Percentiles rank a stretch among this genome's conserved stretches.
These are phyloP conservation scores for Eremomyces bilateralis DNA, from an alignment of 495 filamentous ascomycete species.

Conservation along the genomic window DNA sequence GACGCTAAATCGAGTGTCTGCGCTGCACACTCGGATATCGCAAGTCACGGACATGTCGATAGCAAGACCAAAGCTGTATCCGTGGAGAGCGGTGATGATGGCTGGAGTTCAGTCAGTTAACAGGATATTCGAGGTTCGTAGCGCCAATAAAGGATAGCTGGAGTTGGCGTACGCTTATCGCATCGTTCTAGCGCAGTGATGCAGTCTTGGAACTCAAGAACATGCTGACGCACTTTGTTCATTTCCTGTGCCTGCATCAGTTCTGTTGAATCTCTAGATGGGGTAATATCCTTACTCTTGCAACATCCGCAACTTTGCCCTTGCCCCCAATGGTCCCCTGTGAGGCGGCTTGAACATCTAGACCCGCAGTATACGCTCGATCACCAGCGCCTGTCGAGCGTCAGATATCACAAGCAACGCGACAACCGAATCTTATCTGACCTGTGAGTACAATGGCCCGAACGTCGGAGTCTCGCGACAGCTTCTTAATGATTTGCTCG, in stretches of 20 bases:
- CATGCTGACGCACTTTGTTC: constrained; percentile 36
- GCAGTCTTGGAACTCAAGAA: constrained; percentile 57
- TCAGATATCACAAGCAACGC: too few relatives aligned
- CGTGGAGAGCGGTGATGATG: constrained; percentile 69
- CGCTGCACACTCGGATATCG: constrained; percentile 56
- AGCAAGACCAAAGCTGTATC: constrained; percentile 57
- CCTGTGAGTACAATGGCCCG: constrained; percentile 63
- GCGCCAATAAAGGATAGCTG: background rate
- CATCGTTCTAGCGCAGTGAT: constrained; percentile 61
- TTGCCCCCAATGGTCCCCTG: constrained; percentile 6
- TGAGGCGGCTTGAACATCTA: constrained; percentile 43
- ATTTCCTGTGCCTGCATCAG: constrained; percentile 30
- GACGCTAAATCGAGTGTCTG: constrained; percentile 45
- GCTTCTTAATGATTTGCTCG: constrained; percentile 41
- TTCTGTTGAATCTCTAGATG: constrained; percentile 1
- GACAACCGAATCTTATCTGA: too few relatives aligned
- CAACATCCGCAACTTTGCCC: background rate
- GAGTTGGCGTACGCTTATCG: constrained; percentile 45
- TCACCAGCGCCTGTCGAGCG: constrained; percentile 71
- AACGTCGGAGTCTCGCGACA: constrained; percentile 50
- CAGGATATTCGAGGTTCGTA: background rate
- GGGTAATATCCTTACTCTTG: constrained; percentile 1
- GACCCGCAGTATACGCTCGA: constrained; percentile 62
- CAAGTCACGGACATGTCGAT: constrained; percentile 62
- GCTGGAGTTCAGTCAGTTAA: constrained; percentile 21